Base-by-base conservation (phyloP, 805 yeast genomes). In the Brettanomyces anomalus region DNA sequence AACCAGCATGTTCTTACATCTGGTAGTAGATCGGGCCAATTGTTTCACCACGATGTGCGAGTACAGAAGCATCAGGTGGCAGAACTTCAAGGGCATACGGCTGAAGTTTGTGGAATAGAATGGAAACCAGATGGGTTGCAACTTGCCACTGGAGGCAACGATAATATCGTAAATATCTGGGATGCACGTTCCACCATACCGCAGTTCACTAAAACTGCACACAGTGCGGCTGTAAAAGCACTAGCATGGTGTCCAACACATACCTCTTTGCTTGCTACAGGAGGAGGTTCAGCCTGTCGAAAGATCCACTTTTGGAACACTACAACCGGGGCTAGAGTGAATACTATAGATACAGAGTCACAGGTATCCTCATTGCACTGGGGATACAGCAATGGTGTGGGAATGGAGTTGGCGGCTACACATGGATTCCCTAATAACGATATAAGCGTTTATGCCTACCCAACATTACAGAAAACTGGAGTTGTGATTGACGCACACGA, bases 261-360 rank as follows among this genome's bases (percentile, higher is more conserved):
- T 52, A 67, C 66, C 26, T 81, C 84, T 46, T 63, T 89, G 42
- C 69, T 90, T 41, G 97, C 97, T n/a, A 83, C 96, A 3, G 98
- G 97, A 5, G 98, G 98, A 41, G 98, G 98, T 14, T 82, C 95
- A 11, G 75, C 85, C 28, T 97, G 93, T 63, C 82, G 79, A 57
- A 76, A 81, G 38, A 85, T 90, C 46, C 90, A 90, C 63, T 86
- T 93, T 64, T 93, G 97, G 97, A 93, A 93, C 62, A 78, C 96
- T 3, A 76, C 85, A 16, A 85, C 94, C 0, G 98, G 97, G 1
- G 77, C 89, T 2, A 68, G 95, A 47, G 77, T 85, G 31, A 86
- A 88, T 50, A 74, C 93, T 8, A 83, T 90, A 18, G 93, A 88
- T 51, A 84, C 97, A 0, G 96, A 90, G 5, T 82, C 96, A 0